These are phyloP conservation scores for Smallanthus sonchifolius DNA, from an alignment of 129 eudicot genomes.

Conservation along the genomic window DNA sequence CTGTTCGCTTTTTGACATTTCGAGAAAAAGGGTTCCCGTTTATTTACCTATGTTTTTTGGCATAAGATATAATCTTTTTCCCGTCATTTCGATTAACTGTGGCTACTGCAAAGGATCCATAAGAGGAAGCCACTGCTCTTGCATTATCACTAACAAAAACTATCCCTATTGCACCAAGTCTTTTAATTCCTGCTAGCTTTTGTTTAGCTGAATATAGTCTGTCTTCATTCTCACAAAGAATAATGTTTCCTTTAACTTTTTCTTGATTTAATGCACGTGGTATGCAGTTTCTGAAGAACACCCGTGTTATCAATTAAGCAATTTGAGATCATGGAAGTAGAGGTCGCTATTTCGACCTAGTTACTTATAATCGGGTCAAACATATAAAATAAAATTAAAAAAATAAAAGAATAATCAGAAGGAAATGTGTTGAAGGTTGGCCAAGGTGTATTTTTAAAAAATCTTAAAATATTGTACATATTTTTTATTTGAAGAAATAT, in stretches of 20 bases:
- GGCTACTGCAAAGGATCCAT: conserved; percentile 42
- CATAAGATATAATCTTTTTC: conserved; percentile 42
- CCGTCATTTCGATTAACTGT: conserved; percentile 42
- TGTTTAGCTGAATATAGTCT: conserved; percentile 15
- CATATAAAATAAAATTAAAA: not conserved
- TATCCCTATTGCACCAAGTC: conserved; percentile 54
- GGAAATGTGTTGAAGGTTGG: not conserved
- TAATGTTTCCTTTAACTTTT: conserved; percentile 60
- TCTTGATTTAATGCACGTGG: conserved; percentile 48
- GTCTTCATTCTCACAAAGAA: conserved; percentile 47
- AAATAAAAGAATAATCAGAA: not conserved
- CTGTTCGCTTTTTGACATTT: not conserved
- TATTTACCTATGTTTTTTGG: conserved; percentile 52
- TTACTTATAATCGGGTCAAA: not conserved
- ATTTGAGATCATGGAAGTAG: not conserved
- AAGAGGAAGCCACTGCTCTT: conserved; percentile 38
- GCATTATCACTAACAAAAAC: conserved; percentile 42
- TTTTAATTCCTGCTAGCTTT: conserved; percentile 23
- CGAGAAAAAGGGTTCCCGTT: not conserved
- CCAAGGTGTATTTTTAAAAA: not conserved
- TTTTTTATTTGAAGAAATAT: not conserved
- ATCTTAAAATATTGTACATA: not conserved
- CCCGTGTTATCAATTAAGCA: not conserved
- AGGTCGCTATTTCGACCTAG: not conserved
- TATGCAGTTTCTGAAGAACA: conserved; percentile 49